Percentiles rank a stretch among this genome's conserved stretches.
Conservation (phyloP, 1,139 yeast species). For the Saccharomyces uvarum region DNA sequence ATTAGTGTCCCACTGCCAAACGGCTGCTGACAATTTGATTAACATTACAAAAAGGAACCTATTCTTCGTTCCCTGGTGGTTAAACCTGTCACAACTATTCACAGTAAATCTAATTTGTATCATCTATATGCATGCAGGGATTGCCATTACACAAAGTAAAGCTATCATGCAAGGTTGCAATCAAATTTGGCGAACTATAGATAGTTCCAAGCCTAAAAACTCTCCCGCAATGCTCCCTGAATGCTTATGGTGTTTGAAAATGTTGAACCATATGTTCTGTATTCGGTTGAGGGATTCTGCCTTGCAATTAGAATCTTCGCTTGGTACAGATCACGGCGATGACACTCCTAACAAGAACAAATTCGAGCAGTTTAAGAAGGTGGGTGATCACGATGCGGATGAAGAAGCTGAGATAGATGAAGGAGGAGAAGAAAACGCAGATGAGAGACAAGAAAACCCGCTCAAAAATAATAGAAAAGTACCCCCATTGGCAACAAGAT, state of each 20-base stretch:
- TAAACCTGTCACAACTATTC: conserved; percentile 41
- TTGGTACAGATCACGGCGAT: conserved; percentile 54
- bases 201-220: conserved; percentile 14
- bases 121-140: conserved; percentile 40
- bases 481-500: neutral
- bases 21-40: conserved; percentile 35
- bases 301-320: conserved; percentile 32
- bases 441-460: neutral
- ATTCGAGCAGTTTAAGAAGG: conserved; percentile 43
- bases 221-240: conserved; percentile 49
- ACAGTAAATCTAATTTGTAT: conserved; percentile 42
- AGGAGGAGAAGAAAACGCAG: conserved; percentile 10
- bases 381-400: conserved; percentile 12
- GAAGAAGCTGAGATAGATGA: conserved; percentile 2
- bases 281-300: conserved; percentile 42
- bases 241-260: conserved; percentile 57
- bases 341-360: conserved; percentile 44
- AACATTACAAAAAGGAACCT: conserved; percentile 34
- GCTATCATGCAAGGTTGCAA: conserved; percentile 25
- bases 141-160: conserved; percentile 21
- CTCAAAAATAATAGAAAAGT: neutral
- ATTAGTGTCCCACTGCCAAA: conserved; percentile 36
- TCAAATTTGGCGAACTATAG: conserved; percentile 21
- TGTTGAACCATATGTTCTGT: conserved; percentile 45
- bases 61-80: conserved; percentile 50